Percentiles rank a stretch among this genome's conserved stretches.
These are phyloP conservation scores for Cryptococcus wingfieldii DNA, from an alignment of 1,284 basidiomycete genomes.

Conservation along the genomic window DNA sequence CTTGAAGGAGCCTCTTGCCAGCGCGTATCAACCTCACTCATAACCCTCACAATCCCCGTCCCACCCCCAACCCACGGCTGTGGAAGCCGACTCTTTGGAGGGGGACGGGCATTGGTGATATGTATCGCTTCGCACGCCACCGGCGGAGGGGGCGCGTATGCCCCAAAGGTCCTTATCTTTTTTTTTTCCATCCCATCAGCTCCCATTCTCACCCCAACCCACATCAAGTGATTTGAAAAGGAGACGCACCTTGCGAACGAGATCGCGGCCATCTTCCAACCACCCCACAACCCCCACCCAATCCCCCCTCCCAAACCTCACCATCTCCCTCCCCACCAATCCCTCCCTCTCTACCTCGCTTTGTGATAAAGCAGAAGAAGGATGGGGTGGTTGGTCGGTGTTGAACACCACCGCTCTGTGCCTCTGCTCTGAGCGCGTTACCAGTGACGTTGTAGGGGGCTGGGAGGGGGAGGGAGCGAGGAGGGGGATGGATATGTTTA, in stretches of 20 bases:
- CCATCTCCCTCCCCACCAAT: slow-evolving; percentile 12
- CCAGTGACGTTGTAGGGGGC: slow-evolving; percentile 10
- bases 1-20: too few species aligned
- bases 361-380: background rate
- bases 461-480: slow-evolving; percentile 13
- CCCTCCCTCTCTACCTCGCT: background rate
- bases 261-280: slow-evolving; percentile 21
- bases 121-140: too few species aligned
- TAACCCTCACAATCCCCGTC: too few species aligned
- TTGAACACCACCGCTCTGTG: background rate
- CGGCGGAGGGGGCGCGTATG: too few species aligned
- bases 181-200: too few species aligned
- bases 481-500: slow-evolving; percentile 22
- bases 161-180: too few species aligned
- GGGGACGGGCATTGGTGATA: too few species aligned
- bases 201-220: too few species aligned
- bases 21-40: too few species aligned
- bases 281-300: slow-evolving; percentile 32
- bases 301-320: slow-evolving; percentile 22
- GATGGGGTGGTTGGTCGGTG: background rate
- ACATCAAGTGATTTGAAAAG: too few species aligned
- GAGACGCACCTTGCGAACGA: slow-evolving; percentile 15
- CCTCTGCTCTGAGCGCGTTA: background rate
- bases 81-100: too few species aligned
- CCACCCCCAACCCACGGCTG: too few species aligned